phyloP scores from a whole-genome alignment of 768 basidiomycete species.

The Suillus spraguei region DNA sequence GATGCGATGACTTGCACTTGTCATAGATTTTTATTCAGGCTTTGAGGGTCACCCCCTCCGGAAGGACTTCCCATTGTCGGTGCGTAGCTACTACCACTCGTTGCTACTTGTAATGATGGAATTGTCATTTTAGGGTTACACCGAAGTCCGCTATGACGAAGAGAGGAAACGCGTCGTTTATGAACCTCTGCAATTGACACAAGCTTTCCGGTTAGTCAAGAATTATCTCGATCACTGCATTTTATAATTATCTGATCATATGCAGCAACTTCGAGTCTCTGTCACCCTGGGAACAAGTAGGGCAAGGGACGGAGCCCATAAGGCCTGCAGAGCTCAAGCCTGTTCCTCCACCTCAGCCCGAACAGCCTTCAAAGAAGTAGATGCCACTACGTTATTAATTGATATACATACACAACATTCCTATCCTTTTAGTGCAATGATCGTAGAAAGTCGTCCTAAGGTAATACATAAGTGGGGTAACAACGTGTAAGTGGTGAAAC shows the following conservation, averaged over 20 bases:
- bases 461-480: not conserved
- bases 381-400: constrained; percentile 14
- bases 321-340: constrained; percentile 77
- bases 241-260: constrained; percentile 2
- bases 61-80: constrained; percentile 98
- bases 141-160: constrained; percentile 97
- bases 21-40: constrained; percentile 43
- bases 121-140: constrained; percentile 75
- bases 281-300: constrained; percentile 96
- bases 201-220: constrained; percentile 85
- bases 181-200: constrained; percentile 95
- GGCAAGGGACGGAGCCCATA: constrained; percentile 56
- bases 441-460: not conserved
- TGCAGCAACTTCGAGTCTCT: constrained; percentile 89
- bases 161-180: constrained; percentile 97
- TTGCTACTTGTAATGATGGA: not conserved
- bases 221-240: not conserved
- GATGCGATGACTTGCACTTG: not conserved
- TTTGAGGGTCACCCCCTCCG: constrained; percentile 97
- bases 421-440: constrained; percentile 4
- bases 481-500: not conserved
- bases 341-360: constrained; percentile 71
- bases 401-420: constrained; percentile 8
- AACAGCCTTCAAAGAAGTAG: constrained; percentile 82
- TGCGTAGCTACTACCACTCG: constrained; percentile 37